A percentile compares a stretch with the other conserved stretches of the same genome.
These are phyloP conservation scores for Fraxinus baroniana DNA, from an alignment of 305 asterid species.

Conservation along the genomic window DNA sequence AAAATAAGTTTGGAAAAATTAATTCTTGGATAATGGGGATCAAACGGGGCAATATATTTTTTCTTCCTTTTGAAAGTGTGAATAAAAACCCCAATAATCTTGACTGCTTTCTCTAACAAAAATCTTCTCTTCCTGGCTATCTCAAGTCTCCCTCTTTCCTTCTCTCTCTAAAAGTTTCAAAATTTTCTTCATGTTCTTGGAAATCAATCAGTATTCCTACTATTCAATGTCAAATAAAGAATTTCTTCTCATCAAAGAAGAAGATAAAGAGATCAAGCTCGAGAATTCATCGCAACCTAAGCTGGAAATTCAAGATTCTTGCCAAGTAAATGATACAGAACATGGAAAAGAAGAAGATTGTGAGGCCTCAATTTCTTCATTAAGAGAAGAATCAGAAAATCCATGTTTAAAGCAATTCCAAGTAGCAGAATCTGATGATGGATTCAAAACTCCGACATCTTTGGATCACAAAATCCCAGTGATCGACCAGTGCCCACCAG, in stretches of 20 bases:
- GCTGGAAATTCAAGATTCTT: constrained; percentile 12
- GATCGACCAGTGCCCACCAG: constrained; percentile 42
- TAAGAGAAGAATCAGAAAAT: constrained; percentile 2
- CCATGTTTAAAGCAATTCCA: not conserved
- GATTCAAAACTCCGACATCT: constrained; percentile 54
- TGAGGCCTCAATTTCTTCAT: not conserved
- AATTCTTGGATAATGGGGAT: too few relatives aligned
- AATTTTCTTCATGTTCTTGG: constrained; percentile 34
- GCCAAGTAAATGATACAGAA: not conserved
- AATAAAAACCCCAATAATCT: not conserved
- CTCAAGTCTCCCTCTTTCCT: not conserved
- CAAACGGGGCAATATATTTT: not conserved
- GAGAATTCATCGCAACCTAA: not conserved
- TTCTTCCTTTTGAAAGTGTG: not conserved
- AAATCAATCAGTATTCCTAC: constrained; percentile 24
- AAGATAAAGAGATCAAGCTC: not conserved
- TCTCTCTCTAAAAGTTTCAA: not conserved
- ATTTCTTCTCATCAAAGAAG: constrained; percentile 7
- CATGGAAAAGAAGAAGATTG: not conserved
- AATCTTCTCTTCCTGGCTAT: not conserved
- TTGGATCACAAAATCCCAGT: constrained; percentile 45
- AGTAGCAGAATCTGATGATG: constrained; percentile 35
- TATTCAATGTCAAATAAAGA: constrained; percentile 32
- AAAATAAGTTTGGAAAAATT: too few relatives aligned
- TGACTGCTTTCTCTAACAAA: constrained; percentile 4